A percentile compares a stretch with the other conserved stretches of the same genome.
phyloP scores from a whole-genome alignment of 2,329 filamentous ascomycete species.

The Neopestalotiopsis rosae region DNA sequence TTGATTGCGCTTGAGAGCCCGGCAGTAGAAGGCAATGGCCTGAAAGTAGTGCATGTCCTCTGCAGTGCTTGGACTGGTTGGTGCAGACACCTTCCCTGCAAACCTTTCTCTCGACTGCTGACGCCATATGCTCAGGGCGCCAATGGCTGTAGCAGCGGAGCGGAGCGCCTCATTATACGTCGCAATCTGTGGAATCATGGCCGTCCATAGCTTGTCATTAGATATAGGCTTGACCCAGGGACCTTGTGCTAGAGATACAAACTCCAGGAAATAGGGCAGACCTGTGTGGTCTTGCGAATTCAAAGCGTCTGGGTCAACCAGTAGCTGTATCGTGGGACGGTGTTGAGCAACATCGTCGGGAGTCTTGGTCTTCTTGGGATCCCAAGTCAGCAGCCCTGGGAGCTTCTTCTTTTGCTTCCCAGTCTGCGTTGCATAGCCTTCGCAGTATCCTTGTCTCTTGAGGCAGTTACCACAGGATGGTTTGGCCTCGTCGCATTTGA shows the following conservation, averaged over 20 bases:
- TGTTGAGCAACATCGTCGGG: slow-evolving; percentile 18
- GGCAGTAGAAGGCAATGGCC: slow-evolving; percentile 41
- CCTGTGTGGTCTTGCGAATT: slow-evolving; percentile 25
- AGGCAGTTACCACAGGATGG: slow-evolving; percentile 23
- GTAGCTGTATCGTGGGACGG: not conserved
- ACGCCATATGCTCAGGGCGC: slow-evolving; percentile 34
- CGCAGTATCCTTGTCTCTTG: slow-evolving; percentile 19
- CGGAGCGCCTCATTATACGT: slow-evolving; percentile 33
- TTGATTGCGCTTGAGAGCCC: slow-evolving; percentile 37
- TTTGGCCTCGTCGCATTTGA: slow-evolving; percentile 26
- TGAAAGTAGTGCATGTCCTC: slow-evolving; percentile 35
- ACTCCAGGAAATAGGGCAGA: slow-evolving; percentile 37
- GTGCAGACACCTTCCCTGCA: slow-evolving; percentile 13
- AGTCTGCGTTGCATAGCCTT: slow-evolving; percentile 18
- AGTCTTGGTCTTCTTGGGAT: slow-evolving; percentile 23
- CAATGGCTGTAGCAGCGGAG: slow-evolving; percentile 38
- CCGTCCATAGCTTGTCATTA: slow-evolving; percentile 32
- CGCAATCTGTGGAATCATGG: slow-evolving; percentile 37
- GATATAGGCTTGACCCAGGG: slow-evolving; percentile 35
- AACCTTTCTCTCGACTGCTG: slow-evolving; percentile 20
- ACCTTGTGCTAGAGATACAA: slow-evolving; percentile 32
- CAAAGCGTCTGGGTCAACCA: slow-evolving; percentile 21
- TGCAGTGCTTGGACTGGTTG: not conserved
- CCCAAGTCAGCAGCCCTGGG: slow-evolving; percentile 27
- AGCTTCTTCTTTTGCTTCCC: slow-evolving; percentile 8